phyloP scores from a whole-genome alignment of 345 rosid species.

The Fremontodendron californicum region DNA sequence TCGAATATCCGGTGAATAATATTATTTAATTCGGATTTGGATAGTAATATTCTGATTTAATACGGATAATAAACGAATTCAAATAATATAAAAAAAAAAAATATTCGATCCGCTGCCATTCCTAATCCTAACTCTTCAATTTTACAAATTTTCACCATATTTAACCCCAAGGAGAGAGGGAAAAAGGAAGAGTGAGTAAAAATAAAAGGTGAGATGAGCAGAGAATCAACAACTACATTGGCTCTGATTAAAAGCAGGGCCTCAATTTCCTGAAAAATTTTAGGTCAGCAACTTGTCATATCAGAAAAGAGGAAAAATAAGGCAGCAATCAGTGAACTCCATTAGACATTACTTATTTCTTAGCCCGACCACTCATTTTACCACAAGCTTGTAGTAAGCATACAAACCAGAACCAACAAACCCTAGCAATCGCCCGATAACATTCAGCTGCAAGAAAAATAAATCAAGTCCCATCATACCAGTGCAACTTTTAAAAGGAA shows the following conservation, averaged over 20 bases:
- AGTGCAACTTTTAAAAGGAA: not conserved
- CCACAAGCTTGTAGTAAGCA: slow-evolving; percentile 78
- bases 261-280: too few species aligned
- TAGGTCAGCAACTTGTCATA: too few species aligned
- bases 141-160: not conserved
- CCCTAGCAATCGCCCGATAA: slow-evolving; percentile 81
- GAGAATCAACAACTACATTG: not conserved
- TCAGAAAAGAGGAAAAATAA: not conserved
- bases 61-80: too few species aligned
- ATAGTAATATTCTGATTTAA: too few species aligned
- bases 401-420: slow-evolving; percentile 88
- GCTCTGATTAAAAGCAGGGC: not conserved
- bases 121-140: not conserved
- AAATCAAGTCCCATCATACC: not conserved
- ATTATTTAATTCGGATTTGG: too few species aligned
- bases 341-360: not conserved
- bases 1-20: too few species aligned
- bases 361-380: slow-evolving; percentile 35
- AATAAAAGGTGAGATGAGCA: not conserved
- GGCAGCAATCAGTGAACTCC: not conserved
- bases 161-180: not conserved
- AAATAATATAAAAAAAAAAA: too few species aligned
- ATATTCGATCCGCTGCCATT: too few species aligned
- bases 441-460: slow-evolving; percentile 63
- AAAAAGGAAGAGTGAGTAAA: not conserved